phyloP scores from a whole-genome alignment of 1,139 yeast genomes.

The Blastobotrys serpentis region DNA sequence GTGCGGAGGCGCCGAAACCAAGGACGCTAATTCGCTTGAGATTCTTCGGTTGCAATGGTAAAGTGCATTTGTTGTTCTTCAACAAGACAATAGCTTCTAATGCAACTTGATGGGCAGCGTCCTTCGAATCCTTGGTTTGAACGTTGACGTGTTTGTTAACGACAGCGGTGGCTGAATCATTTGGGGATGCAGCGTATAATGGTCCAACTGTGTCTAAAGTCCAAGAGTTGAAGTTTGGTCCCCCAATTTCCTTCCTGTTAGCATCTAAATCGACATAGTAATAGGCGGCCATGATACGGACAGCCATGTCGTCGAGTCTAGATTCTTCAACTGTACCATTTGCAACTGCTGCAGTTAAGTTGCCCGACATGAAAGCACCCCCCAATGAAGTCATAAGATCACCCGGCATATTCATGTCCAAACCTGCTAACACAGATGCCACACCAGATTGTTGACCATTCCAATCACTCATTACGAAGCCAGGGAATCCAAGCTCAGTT shows the following conservation, averaged over 20 bases:
- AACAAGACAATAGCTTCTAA: conserved; percentile 57
- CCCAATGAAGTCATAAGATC: conserved; percentile 31
- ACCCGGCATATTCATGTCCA: conserved; percentile 71
- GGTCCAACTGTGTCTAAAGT: conserved; percentile 55
- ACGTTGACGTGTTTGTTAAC: conserved; percentile 59
- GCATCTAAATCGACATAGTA: conserved; percentile 38
- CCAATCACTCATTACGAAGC: conserved; percentile 67
- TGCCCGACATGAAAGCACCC: conserved; percentile 51
- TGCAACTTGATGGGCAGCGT: conserved; percentile 54
- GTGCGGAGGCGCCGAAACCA: neutral
- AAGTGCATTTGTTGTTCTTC: conserved; percentile 41
- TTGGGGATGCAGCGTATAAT: conserved; percentile 40
- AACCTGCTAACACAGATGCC: conserved; percentile 56
- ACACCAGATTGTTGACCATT: conserved; percentile 58
- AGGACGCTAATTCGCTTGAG: neutral
- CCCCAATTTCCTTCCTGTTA: conserved; percentile 34
- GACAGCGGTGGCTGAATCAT: conserved; percentile 49
- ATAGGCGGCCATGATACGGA: conserved; percentile 58
- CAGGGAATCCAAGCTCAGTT: conserved; percentile 65
- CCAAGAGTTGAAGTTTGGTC: conserved; percentile 62
- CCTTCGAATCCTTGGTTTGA: conserved; percentile 49
- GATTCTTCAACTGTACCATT: conserved; percentile 56
- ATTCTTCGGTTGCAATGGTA: neutral
- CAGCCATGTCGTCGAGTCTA: conserved; percentile 62
- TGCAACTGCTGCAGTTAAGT: conserved; percentile 54